Base-by-base conservation (phyloP, 2,329 filamentous ascomycete genomes). In the Ophiocordyceps camponoti-leonardi region DNA sequence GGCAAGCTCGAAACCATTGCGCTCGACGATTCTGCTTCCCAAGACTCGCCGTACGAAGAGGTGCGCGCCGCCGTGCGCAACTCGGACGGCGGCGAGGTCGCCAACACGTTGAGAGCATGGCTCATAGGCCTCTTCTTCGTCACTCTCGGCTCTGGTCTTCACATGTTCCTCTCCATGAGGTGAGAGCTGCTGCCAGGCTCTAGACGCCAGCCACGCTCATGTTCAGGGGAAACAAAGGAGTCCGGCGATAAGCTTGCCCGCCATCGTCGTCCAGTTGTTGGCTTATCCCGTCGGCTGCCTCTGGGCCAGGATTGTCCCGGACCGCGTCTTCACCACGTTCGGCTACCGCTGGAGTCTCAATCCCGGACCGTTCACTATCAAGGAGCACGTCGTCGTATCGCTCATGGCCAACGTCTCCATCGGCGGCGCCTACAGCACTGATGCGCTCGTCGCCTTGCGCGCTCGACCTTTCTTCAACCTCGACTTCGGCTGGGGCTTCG, bases 401-500 rank as follows among this genome's bases (percentile, higher is more conserved):
- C 66, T 70, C 52, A 69, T 71, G 66, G 31, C 45, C 4, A 46
- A 46, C 26, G 26, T 44, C 8, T 41, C 41, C 6, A 44, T 46
- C 20, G 42, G 45, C 19, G 35, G 31, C 35, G 42, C 45, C 2
- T 46, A 43, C 31, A 43, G 42, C 20, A 44, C 45, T n/a, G 45
- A 46, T n/a, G 42, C 42, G 19, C 42, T 46, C 16, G 41, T 41
- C 19, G 45, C 45, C 16, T 35, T 44, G 18, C 35, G 40, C 23
- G 45, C 23, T 16, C 40, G 37, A 16, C 35, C 45, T 1, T 46
- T 46, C 19, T 46, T 41, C 14, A 43, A 43, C n/a, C 18, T 71
- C 50, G 61, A 62, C 4, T 65, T 72, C 19, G 67, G 73, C 28
- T 76, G 72, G 60, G 67, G 67, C 4, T 79, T 75, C 54, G 69